These are phyloP conservation scores for Mrakia hoshinonis DNA, from an alignment of 768 basidiomycete genomes.

Conservation along the genomic window DNA sequence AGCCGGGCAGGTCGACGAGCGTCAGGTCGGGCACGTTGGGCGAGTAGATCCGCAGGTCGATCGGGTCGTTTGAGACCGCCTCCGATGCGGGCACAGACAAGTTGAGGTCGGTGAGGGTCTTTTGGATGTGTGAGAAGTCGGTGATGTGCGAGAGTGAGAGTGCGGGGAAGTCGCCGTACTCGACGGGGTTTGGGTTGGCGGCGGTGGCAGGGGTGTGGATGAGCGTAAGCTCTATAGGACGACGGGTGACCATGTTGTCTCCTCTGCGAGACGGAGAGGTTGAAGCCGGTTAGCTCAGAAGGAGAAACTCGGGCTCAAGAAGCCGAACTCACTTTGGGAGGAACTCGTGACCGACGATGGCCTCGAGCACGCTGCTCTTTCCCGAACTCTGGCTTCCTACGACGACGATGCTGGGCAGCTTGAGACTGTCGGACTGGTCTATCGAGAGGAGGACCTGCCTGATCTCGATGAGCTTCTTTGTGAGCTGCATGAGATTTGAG, in stretches of 20 bases:
- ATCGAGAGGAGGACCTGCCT: slow-evolving; percentile 88
- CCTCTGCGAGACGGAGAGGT: slow-evolving; percentile 51
- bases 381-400: slow-evolving; percentile 98
- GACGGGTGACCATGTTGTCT: slow-evolving; percentile 97
- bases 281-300: background rate
- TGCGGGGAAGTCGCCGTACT: slow-evolving; percentile 90
- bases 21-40: slow-evolving; percentile 94
- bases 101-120: slow-evolving; percentile 87
- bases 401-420: slow-evolving; percentile 93
- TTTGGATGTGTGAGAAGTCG: slow-evolving; percentile 84
- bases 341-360: slow-evolving; percentile 96
- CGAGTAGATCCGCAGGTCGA: slow-evolving; percentile 93
- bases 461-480: slow-evolving; percentile 91
- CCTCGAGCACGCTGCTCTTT: slow-evolving; percentile 93
- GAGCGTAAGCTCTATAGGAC: slow-evolving; percentile 94
- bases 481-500: slow-evolving; percentile 68
- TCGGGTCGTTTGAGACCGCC: slow-evolving; percentile 87
- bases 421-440: slow-evolving; percentile 88
- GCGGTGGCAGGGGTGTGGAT: slow-evolving; percentile 71
- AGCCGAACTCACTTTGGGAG: slow-evolving; percentile 75
- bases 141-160: slow-evolving; percentile 82
- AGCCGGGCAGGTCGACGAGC: slow-evolving; percentile 93
- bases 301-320: background rate
- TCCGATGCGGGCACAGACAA: slow-evolving; percentile 81
- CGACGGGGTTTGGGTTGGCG: slow-evolving; percentile 50